Conservation (phyloP, 202 grass and related monocot genomes). For the Elaeis oleifera region DNA sequence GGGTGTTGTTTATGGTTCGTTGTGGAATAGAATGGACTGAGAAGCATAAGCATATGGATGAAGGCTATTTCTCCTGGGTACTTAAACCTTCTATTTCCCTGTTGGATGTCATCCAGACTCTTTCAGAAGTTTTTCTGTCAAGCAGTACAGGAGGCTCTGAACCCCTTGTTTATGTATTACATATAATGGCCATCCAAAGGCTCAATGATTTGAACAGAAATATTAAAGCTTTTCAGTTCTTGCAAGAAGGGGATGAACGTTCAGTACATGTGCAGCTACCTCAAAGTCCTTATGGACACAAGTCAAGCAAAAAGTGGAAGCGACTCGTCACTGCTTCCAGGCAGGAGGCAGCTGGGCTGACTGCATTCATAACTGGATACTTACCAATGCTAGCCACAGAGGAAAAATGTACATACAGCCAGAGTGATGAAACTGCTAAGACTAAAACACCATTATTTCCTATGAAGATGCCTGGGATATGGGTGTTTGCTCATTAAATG, state of each 20-base stretch:
- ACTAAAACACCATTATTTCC: slow-evolving; percentile 9
- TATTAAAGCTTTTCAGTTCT: slow-evolving; percentile 64
- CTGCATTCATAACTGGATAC: slow-evolving; percentile 58
- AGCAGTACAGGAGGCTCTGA: slow-evolving; percentile 32
- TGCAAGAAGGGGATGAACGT: slow-evolving; percentile 36
- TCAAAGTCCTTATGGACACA: slow-evolving; percentile 27
- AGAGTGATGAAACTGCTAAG: slow-evolving; percentile 17
- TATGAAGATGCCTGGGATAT: slow-evolving; percentile 41
- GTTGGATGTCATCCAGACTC: slow-evolving; percentile 43
- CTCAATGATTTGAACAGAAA: slow-evolving; percentile 74
- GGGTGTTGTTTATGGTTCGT: slow-evolving; percentile 49
- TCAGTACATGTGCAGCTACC: slow-evolving; percentile 26
- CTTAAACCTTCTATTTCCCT: slow-evolving; percentile 45
- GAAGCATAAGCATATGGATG: slow-evolving; percentile 34
- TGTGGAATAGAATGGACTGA: slow-evolving; percentile 68
- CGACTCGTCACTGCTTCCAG: slow-evolving; percentile 22
- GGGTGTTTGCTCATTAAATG: slow-evolving; percentile 54
- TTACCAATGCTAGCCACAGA: slow-evolving; percentile 34
- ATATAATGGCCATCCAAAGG: slow-evolving; percentile 69
- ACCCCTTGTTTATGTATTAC: slow-evolving; percentile 48
- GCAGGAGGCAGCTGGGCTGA: slow-evolving; percentile 49
- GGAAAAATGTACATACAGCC: slow-evolving; percentile 17
- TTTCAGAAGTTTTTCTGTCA: slow-evolving; percentile 41
- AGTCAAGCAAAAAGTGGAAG: slow-evolving; percentile 23
- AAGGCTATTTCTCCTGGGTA: slow-evolving; percentile 90